phyloP scores from a whole-genome alignment of 305 asterid species.

The Coffea humblotiana region DNA sequence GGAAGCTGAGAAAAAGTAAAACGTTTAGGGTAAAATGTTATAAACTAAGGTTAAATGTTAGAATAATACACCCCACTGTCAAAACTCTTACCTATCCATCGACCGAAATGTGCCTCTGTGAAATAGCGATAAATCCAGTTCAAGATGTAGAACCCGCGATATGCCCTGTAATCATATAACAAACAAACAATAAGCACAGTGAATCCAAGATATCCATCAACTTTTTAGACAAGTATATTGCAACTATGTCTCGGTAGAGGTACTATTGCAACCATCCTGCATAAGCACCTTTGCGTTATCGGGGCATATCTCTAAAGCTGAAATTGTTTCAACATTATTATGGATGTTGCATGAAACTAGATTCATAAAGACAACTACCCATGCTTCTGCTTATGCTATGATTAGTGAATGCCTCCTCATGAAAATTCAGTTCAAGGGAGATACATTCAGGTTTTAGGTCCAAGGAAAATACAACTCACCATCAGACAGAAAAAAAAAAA shows the following conservation, averaged over 20 bases:
- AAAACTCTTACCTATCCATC: constrained; percentile 26
- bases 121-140: constrained; percentile 93
- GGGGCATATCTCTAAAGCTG: not conserved
- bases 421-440: not conserved
- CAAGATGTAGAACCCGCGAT: constrained; percentile 82
- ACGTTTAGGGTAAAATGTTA: not conserved
- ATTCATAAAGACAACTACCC: not conserved
- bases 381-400: not conserved
- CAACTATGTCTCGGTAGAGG: not conserved
- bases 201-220: not conserved
- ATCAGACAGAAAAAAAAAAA: not conserved
- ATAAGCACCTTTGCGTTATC: not conserved
- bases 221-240: not conserved
- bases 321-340: not conserved
- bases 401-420: not conserved
- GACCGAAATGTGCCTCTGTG: constrained; percentile 21
- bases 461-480: not conserved
- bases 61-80: not conserved
- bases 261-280: not conserved
- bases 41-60: not conserved
- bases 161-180: constrained; percentile 54
- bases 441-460: not conserved
- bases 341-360: not conserved
- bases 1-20: constrained; percentile 16
- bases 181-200: not conserved